These are phyloP conservation scores for Saitozyma sp. DNA, from an alignment of 768 basidiomycete species.

Conservation along the genomic window DNA sequence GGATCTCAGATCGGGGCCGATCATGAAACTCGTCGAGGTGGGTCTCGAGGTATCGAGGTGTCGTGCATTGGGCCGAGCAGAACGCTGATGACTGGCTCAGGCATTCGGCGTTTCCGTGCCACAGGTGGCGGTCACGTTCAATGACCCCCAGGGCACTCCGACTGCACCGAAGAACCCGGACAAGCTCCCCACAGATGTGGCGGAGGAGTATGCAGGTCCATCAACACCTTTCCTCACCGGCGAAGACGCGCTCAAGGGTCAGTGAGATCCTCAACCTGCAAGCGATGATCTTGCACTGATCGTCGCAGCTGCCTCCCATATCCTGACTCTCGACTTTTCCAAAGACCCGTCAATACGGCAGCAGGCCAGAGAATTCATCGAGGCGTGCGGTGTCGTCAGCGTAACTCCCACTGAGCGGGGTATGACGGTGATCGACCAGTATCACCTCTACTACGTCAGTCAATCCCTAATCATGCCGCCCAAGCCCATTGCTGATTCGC, in stretches of 20 bases:
- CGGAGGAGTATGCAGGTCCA: slow-evolving; percentile 75
- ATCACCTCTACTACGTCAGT: slow-evolving; percentile 58
- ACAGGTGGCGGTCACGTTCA: slow-evolving; percentile 81
- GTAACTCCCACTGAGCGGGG: slow-evolving; percentile 88
- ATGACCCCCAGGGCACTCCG: slow-evolving; percentile 27
- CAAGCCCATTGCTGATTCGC: slow-evolving; percentile 4
- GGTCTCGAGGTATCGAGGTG: slow-evolving; percentile 26
- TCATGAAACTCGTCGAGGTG: slow-evolving; percentile 69
- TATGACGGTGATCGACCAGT: slow-evolving; percentile 56
- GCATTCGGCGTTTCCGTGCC: slow-evolving; percentile 80
- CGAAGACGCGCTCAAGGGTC: slow-evolving; percentile 45
- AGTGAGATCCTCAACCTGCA: slow-evolving; percentile 8
- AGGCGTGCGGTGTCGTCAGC: slow-evolving; percentile 70
- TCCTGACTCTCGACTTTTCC: slow-evolving; percentile 84
- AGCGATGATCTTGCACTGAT: neutral
- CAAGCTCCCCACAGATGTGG: slow-evolving; percentile 72
- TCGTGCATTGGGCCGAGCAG: neutral
- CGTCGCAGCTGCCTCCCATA: slow-evolving; percentile 57
- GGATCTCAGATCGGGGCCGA: slow-evolving; percentile 29
- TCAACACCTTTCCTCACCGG: slow-evolving; percentile 28
- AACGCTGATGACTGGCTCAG: slow-evolving; percentile 54
- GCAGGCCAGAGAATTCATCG: slow-evolving; percentile 73
- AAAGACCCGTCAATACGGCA: slow-evolving; percentile 86
- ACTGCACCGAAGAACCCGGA: slow-evolving; percentile 63
- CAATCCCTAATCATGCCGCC: neutral